Evolutionary conservation across 2,329 filamentous ascomycete genomes (phyloP).

Genomic region (Monosporascus sp.): DNA sequence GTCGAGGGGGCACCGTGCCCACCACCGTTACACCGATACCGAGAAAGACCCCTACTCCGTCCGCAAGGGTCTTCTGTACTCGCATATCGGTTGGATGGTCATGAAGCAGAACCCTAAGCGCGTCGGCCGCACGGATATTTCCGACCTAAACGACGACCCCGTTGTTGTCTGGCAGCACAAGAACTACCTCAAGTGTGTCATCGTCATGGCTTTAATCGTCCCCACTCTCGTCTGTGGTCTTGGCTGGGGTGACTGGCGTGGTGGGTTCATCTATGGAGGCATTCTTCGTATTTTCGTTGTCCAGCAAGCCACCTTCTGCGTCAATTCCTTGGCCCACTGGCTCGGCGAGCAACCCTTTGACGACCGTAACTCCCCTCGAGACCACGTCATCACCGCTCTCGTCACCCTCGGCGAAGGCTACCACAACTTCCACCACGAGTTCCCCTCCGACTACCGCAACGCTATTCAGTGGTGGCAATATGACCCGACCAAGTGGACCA

Average conservation of each 20-base stretch:
- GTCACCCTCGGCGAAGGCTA: conserved; percentile 66
- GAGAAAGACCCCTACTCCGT: conserved; percentile 48
- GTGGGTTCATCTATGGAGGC: conserved; percentile 45
- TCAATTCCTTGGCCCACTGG: conserved; percentile 50
- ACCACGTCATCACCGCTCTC: conserved; percentile 62
- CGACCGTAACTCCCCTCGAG: conserved; percentile 64
- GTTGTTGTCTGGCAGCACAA: conserved; percentile 46
- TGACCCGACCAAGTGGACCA: conserved; percentile 66
- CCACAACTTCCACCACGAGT: conserved; percentile 72
- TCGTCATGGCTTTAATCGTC: conserved; percentile 42
- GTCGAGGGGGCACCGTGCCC: conserved; percentile 43
- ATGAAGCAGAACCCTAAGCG: conserved; percentile 51
- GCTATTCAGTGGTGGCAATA: conserved; percentile 67
- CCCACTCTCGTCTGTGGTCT: conserved; percentile 42
- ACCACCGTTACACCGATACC: conserved; percentile 48
- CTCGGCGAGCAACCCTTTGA: conserved; percentile 63
- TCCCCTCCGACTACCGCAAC: conserved; percentile 67
- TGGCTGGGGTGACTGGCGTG: conserved; percentile 43
- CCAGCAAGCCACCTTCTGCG: conserved; percentile 48
- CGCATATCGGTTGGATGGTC: conserved; percentile 47
- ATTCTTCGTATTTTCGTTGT: conserved; percentile 48
- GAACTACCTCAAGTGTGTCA: conserved; percentile 41
- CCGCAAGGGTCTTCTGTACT: conserved; percentile 45
- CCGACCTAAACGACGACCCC: conserved; percentile 44
- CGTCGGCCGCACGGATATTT: conserved; percentile 45